Percentiles rank a stretch among this genome's conserved stretches.
Conservation (phyloP, 495 filamentous ascomycete species). For the Trypethelium eluteriae region DNA sequence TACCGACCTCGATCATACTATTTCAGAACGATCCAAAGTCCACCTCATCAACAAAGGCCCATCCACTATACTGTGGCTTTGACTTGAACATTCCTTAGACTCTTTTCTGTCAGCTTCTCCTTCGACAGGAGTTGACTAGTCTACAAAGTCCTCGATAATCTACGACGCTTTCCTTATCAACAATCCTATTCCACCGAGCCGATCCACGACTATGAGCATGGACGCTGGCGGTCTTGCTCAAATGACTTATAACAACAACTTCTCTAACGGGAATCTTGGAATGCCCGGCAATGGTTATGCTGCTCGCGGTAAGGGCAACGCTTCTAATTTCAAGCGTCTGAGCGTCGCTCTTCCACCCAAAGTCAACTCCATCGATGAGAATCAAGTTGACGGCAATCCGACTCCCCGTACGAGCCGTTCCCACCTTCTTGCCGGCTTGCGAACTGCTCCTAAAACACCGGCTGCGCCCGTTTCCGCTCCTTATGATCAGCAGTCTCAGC, state of each 20-base stretch:
- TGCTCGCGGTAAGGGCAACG: slow-evolving; percentile 63
- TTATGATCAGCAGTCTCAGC: slow-evolving; percentile 47
- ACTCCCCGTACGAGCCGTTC: slow-evolving; percentile 92
- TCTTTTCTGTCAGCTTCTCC: background rate
- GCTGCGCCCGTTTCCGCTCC: slow-evolving; percentile 57
- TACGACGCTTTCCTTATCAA: background rate
- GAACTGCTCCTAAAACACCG: slow-evolving; percentile 86
- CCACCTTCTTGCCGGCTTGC: slow-evolving; percentile 84
- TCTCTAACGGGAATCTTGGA: slow-evolving; percentile 56
- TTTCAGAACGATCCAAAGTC: background rate
- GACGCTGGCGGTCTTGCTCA: slow-evolving; percentile 99
- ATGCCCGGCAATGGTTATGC: slow-evolving; percentile 72
- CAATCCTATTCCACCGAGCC: background rate
- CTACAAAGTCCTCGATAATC: slow-evolving; percentile 1
- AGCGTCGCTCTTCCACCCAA: slow-evolving; percentile 52
- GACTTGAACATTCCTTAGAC: background rate
- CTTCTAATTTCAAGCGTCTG: slow-evolving; percentile 73
- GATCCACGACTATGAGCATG: slow-evolving; percentile 59
- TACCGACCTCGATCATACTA: background rate
- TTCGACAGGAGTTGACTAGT: background rate
- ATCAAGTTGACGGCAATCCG: slow-evolving; percentile 49
- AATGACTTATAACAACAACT: slow-evolving; percentile 75
- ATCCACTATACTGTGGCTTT: background rate
- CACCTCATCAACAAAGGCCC: background rate
- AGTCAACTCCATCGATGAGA: slow-evolving; percentile 60